Base-by-base conservation (phyloP, 768 basidiomycete genomes). In the Naganishia randhawae region DNA sequence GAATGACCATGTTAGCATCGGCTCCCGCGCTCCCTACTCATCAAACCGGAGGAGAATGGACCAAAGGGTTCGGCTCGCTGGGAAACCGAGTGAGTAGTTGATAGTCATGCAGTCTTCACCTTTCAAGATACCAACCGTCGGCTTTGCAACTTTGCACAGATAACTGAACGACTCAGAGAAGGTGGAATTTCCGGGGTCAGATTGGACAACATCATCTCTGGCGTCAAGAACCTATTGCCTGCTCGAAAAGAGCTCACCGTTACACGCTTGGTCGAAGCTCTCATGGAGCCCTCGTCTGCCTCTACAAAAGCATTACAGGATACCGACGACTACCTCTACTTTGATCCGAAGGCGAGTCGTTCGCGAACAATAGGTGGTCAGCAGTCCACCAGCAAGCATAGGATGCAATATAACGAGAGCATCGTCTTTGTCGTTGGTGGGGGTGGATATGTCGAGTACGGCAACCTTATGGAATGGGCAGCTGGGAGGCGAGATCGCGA, bases 201-300 rank as follows among this genome's bases (percentile, higher is more conserved):
- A 8, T 84, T 98, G 35, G 94, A 98, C 78, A 95, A 95, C 78
- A 83, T 99, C 17, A 91, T 99, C 71, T 94, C 93, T 0, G 95
- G 94, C 42, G 96, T 99, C 74, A 96, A 95, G 79, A 97, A 96
- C 81, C 93, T 99, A 83, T 81, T 99, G 19, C 96, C 96, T 0
- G 89, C 91, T 2, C 91, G 92, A 77, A 80, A 99, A 80, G 85
- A 96, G 42, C 85, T 96, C 55, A 89, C 92, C 13, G 87, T 95
- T 52, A 97, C 96, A 0, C 88, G 96, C 13, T 84, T 99, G 35
- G 88, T 90, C 1, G 96, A 98, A 76, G 95, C 96, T 25, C 83
- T 99, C 32, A 98, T 98, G 94, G 96, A 99, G 77, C 94, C 96
- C 0, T 88, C 93, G 0, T 85, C 89, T 1, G 96, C 92, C 2